These are phyloP conservation scores for Didymella segeticola DNA, from an alignment of 2,329 filamentous ascomycete species.

Conservation along the genomic window DNA sequence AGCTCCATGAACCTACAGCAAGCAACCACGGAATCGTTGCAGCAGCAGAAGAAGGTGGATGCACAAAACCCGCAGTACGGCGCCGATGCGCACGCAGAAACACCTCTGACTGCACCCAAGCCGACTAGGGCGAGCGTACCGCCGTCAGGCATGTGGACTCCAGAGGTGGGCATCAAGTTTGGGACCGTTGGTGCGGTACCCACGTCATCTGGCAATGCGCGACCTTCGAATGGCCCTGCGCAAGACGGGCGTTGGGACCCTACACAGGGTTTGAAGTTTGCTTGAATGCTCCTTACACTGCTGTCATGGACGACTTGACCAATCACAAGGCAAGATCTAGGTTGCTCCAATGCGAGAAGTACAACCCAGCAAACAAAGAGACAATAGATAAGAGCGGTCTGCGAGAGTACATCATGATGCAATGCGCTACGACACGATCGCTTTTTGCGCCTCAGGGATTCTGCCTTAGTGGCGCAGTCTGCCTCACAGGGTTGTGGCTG, in stretches of 20 bases:
- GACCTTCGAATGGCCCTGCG: conserved; percentile 43
- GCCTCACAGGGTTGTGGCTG: conserved; percentile 35
- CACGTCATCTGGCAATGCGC: conserved; percentile 37
- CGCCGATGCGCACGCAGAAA: conserved; percentile 52
- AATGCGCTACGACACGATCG: neutral
- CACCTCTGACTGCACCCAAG: conserved; percentile 61
- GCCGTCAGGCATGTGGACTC: conserved; percentile 72
- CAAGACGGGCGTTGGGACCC: conserved; percentile 51
- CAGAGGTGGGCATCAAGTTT: conserved; percentile 82
- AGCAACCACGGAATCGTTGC: conserved; percentile 49
- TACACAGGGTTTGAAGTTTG: conserved; percentile 49
- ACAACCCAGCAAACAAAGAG: neutral
- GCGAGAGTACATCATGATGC: conserved; percentile 4
- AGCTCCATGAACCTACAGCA: conserved; percentile 61
- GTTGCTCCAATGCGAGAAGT: neutral
- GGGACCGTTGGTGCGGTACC: conserved; percentile 59
- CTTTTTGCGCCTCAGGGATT: conserved; percentile 11
- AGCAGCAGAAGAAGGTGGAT: conserved; percentile 56
- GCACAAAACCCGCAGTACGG: conserved; percentile 67
- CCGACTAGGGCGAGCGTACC: conserved; percentile 49
- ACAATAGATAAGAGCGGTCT: neutral
- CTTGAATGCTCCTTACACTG: conserved; percentile 26
- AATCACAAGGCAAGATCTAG: too few species aligned
- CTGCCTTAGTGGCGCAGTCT: conserved; percentile 31
- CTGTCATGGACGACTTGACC: too few species aligned